These are phyloP conservation scores for Cercospora brassicicola DNA, from an alignment of 2,329 filamentous ascomycete species.

Conservation along the genomic window DNA sequence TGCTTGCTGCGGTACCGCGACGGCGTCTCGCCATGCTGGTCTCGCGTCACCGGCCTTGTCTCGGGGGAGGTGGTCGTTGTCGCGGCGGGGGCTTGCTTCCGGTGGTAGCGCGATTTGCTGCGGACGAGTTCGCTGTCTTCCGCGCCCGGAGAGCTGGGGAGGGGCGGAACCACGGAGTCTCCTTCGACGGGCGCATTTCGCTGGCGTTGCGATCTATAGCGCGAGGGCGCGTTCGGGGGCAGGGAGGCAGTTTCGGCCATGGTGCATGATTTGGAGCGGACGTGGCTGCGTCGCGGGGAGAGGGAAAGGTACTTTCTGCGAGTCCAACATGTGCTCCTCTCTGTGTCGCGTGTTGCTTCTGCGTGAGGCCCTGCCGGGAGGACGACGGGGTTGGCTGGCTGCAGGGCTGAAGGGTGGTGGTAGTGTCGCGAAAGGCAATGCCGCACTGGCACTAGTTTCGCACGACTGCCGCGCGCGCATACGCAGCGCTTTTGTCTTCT, in stretches of 20 bases:
- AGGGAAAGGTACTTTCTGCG: neutral
- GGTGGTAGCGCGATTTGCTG: constrained; percentile 37
- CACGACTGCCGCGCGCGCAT: neutral
- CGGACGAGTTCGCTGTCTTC: constrained; percentile 29
- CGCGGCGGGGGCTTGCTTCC: constrained; percentile 25
- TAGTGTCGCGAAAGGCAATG: neutral
- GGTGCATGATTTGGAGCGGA: constrained; percentile 20
- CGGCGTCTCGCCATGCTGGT: constrained; percentile 20
- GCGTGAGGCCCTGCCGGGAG: neutral
- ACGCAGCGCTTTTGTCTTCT: neutral
- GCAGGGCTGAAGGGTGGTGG: neutral
- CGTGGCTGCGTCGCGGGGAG: neutral
- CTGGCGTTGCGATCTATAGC: constrained; percentile 26
- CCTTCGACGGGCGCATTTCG: constrained; percentile 21
- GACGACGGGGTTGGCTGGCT: neutral
- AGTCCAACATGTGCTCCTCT: neutral
- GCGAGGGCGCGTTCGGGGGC: constrained; percentile 19
- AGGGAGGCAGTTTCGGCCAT: constrained; percentile 20
- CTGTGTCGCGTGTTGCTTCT: neutral
- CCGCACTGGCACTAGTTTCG: neutral
- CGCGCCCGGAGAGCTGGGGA: constrained; percentile 18
- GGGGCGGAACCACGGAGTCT: constrained; percentile 5
- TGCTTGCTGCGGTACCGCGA: constrained; percentile 28
- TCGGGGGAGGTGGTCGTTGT: constrained; percentile 14
- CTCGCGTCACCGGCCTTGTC: constrained; percentile 15